These are phyloP conservation scores for Lactifluus echinatus DNA, from an alignment of 768 basidiomycete species.

Conservation along the genomic window DNA sequence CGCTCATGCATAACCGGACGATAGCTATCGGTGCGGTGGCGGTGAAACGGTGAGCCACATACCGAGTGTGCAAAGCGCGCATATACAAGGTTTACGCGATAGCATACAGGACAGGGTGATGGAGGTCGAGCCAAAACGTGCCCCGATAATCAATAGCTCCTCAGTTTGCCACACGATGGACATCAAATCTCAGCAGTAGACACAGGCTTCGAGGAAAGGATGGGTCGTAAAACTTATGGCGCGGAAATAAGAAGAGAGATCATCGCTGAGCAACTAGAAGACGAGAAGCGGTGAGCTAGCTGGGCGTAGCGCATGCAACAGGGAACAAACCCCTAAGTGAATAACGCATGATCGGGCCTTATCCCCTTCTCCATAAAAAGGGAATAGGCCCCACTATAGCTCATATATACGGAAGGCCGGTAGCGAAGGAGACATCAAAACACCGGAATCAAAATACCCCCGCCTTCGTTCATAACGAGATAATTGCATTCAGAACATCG, in stretches of 20 bases:
- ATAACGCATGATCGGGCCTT: background rate
- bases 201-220: background rate
- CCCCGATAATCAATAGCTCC: background rate
- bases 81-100: background rate
- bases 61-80: background rate
- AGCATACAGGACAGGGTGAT: background rate
- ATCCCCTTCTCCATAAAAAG: background rate
- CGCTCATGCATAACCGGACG: background rate
- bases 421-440: background rate
- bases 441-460: background rate
- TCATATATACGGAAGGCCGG: background rate
- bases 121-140: background rate
- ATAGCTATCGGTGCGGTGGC: conserved; percentile 11
- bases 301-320: background rate
- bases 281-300: background rate
- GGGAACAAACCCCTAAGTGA: background rate
- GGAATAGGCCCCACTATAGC: background rate
- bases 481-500: background rate
- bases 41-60: background rate
- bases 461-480: background rate
- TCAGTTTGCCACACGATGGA: conserved; percentile 1
- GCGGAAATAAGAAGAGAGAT: background rate
- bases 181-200: conserved; percentile 1
- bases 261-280: background rate
- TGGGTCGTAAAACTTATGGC: background rate